phyloP scores from a whole-genome alignment of 495 filamentous ascomycete genomes.

The Penicillium dipodomyicola region DNA sequence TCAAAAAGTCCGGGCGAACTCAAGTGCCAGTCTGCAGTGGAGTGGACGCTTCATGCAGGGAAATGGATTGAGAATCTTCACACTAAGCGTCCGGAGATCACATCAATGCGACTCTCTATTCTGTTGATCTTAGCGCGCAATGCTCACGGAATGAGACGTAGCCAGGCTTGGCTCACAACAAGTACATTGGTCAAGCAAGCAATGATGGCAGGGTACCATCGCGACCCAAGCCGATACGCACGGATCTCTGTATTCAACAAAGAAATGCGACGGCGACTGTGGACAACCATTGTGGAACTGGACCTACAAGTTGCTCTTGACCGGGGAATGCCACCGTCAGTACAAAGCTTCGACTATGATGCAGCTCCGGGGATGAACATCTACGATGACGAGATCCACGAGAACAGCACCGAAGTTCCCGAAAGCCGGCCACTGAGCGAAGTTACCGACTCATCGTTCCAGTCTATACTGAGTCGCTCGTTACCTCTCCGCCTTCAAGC shows the following conservation, averaged over 20 bases:
- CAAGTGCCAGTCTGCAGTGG: constrained; percentile 49
- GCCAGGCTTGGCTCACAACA: constrained; percentile 58
- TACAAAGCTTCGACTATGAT: constrained; percentile 57
- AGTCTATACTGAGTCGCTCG: constrained; percentile 31
- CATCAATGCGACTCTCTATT: constrained; percentile 56
- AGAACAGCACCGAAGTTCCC: constrained; percentile 38
- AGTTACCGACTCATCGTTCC: constrained; percentile 43
- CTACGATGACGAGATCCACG: constrained; percentile 41
- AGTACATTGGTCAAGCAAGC: constrained; percentile 56
- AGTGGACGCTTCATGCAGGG: constrained; percentile 64
- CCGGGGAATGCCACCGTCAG: constrained; percentile 55
- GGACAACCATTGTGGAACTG: constrained; percentile 65
- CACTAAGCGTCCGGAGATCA: constrained; percentile 54
- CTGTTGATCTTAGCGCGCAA: constrained; percentile 60
- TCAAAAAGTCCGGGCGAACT: constrained; percentile 51
- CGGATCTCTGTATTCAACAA: constrained; percentile 54
- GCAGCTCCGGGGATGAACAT: constrained; percentile 54
- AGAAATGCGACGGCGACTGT: constrained; percentile 67
- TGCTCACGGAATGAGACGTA: constrained; percentile 51
- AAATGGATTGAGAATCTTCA: constrained; percentile 58
- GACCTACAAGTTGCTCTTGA: constrained; percentile 59
- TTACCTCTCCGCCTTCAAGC: constrained; percentile 39
- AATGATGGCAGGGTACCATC: constrained; percentile 56
- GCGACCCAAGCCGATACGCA: constrained; percentile 51
- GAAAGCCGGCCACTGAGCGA: constrained; percentile 28